These are phyloP conservation scores for Trametes cinnabarina DNA, from an alignment of 768 basidiomycete species.

Conservation along the genomic window DNA sequence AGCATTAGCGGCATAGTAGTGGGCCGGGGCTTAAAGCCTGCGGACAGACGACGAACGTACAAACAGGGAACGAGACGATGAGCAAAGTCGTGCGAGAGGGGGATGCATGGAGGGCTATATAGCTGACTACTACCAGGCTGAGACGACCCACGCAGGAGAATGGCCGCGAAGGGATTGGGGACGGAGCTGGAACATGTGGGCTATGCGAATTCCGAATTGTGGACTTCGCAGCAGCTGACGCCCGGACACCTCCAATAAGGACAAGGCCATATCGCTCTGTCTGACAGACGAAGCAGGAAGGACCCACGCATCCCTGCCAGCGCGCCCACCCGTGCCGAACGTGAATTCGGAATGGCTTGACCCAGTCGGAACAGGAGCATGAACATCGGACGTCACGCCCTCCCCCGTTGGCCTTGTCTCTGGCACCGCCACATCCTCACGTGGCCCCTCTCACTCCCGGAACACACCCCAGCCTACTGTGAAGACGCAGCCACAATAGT, in stretches of 20 bases:
- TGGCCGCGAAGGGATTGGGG: constrained; percentile 4
- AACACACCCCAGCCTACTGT: no score
- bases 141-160: neutral
- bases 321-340: constrained; percentile 8
- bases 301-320: neutral
- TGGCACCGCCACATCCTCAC: constrained; percentile 2
- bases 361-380: constrained; percentile 10
- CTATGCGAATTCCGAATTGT: constrained; percentile 24
- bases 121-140: neutral
- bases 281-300: constrained; percentile 7
- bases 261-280: constrained; percentile 3
- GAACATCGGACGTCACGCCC: neutral
- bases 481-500: no score
- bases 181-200: constrained; percentile 2
- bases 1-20: constrained; percentile 23
- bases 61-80: neutral
- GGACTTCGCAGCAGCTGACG: neutral
- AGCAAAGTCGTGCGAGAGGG: neutral
- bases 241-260: constrained; percentile 10
- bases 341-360: constrained; percentile 17
- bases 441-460: neutral
- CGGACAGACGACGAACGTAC: neutral
- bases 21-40: neutral
- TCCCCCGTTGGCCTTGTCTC: neutral
- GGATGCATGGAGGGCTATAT: neutral